Evolutionary conservation across 192 early-diverging fungal species (phyloP).

Genomic region (Coemansia sp.): DNA sequence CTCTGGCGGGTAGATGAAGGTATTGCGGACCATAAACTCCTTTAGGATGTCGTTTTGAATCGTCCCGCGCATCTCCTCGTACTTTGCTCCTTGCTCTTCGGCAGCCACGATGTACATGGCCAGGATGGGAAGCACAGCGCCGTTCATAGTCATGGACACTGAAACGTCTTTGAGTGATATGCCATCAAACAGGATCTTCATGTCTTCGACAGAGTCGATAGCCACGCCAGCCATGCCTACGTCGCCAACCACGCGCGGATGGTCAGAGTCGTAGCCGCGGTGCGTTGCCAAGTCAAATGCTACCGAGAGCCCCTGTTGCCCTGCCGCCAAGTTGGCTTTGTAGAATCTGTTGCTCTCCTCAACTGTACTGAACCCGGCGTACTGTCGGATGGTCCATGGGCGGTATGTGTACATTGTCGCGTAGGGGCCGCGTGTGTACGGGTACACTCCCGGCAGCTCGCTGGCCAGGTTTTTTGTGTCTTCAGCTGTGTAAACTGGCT

Average conservation of each 20-base stretch:
- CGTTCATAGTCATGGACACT: constrained; percentile 95
- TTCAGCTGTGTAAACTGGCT: constrained; percentile 80
- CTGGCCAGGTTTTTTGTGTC: constrained; percentile 61
- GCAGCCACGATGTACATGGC: constrained; percentile 90
- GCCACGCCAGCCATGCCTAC: constrained; percentile 94
- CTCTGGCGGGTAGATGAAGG: constrained; percentile 90
- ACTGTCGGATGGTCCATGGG: constrained; percentile 87
- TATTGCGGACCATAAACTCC: constrained; percentile 94
- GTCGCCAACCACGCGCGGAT: constrained; percentile 84
- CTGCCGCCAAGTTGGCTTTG: constrained; percentile 81
- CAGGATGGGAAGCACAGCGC: constrained; percentile 86
- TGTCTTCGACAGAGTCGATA: constrained; percentile 89
- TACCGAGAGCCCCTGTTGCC: constrained; percentile 84
- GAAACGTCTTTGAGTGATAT: constrained; percentile 89
- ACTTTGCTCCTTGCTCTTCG: constrained; percentile 80
- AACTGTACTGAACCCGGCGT: constrained; percentile 91
- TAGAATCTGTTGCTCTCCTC: constrained; percentile 89
- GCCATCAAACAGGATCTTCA: constrained; percentile 88
- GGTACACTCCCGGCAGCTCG: constrained; percentile 81
- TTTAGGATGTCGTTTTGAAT: constrained; percentile 93
- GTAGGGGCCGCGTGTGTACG: constrained; percentile 81
- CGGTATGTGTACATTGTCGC: constrained; percentile 82
- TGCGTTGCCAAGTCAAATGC: constrained; percentile 92
- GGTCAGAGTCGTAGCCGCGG: constrained; percentile 87
- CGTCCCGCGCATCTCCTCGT: constrained; percentile 79